Base-by-base conservation (phyloP, 306 rosid species). In the Urtica urens region DNA sequence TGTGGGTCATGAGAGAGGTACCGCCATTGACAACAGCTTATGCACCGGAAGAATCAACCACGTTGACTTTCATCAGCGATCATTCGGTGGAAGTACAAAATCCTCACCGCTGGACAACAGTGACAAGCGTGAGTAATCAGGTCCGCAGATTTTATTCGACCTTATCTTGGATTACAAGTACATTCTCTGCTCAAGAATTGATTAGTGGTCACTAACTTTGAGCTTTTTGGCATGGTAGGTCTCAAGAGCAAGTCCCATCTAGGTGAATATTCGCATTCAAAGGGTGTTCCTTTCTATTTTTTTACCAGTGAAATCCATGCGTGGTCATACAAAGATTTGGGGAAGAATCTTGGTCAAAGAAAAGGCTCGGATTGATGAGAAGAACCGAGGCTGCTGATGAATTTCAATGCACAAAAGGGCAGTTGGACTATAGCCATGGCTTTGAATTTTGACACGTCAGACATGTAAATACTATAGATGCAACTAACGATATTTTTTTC, bases 1-100 rank as follows among this genome's bases (percentile, higher is more conserved):
- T 90, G 62, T 90, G 95, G 95, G 75, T 74, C 63, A 77, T 75
- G 92, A 76, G 93, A 72, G 97, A 90, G 64, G 58, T 77, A 62
- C 95, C 95, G 7, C 78, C 75, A 9, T 35, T 57, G 8, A 63
- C 72, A 67, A 51, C 75, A 48, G 47, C 58, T 71, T 60, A 58
- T 46, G 20, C 49, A 46, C 66, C 24, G 24, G 84, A 81, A 74
- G 95, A 72, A 64, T 61, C 84, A 23, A 58, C 70, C 20, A 75
- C 84, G 49, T 46, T 81, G 59, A 68, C 92, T 46, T 90, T 81
- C 51, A 55, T 81, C 46, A 57, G 64, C 31, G 80, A 76, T 41
- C 27, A 59, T 66, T 67, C 87, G 25, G 69, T 48, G 21, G 44
- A 62, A 53, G 62, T 64, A 31, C 70, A 60, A 51, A 72, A 64